These are phyloP conservation scores for Triticum dicoccoides DNA, from an alignment of 176 grass and related monocot genomes.

Conservation along the genomic window DNA sequence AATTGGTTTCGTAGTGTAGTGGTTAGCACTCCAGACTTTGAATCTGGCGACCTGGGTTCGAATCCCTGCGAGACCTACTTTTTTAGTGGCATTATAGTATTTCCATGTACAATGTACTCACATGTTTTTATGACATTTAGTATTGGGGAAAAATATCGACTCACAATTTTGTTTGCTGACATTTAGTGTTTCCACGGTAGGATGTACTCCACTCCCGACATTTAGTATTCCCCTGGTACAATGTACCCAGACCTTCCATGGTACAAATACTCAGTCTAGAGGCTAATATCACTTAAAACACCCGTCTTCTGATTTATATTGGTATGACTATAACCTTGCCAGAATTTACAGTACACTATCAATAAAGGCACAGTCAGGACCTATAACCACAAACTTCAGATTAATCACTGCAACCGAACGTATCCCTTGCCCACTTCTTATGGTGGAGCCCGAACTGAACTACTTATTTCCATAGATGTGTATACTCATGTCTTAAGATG, in stretches of 20 bases:
- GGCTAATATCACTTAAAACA: constrained; percentile 9
- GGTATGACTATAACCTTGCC: background rate
- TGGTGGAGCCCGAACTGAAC: background rate
- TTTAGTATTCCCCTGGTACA: background rate
- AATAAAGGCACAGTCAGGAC: constrained; percentile 32
- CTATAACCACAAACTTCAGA: background rate
- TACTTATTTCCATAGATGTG: background rate
- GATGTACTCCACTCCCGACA: background rate
- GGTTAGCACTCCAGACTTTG: constrained; percentile 99
- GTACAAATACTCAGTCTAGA: background rate
- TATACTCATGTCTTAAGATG: constrained; percentile 18
- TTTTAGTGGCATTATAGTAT: background rate
- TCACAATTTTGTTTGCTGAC: background rate
- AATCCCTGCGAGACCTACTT: constrained; percentile 57
- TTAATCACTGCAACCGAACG: background rate
- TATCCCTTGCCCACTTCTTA: background rate
- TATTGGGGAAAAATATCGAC: background rate
- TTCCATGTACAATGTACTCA: background rate
- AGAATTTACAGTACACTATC: background rate
- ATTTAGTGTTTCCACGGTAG: background rate
- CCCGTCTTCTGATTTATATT: background rate
- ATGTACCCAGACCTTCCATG: background rate
- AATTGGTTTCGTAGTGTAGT: constrained; percentile 60
- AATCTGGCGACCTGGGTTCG: constrained; percentile 99
- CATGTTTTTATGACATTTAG: background rate